These are phyloP conservation scores for Proliferodiscus dingleyae DNA, from an alignment of 2,329 filamentous ascomycete genomes.

Conservation along the genomic window DNA sequence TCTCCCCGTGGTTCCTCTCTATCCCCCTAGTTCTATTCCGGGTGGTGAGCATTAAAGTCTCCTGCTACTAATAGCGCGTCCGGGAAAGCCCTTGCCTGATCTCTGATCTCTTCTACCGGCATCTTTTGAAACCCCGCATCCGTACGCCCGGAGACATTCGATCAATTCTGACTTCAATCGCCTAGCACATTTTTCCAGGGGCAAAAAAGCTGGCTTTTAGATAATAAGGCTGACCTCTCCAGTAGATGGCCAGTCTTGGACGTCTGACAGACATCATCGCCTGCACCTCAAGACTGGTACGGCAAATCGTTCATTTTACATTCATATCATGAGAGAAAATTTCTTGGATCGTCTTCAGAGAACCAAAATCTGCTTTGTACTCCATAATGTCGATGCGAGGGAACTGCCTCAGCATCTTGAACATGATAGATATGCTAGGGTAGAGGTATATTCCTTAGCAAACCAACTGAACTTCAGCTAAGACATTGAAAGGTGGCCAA, in stretches of 20 bases:
- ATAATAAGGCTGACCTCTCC: conserved; percentile 34
- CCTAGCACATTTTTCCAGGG: conserved; percentile 36
- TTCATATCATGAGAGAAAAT: conserved; percentile 27
- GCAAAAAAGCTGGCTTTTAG: conserved; percentile 33
- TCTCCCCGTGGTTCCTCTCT: no score
- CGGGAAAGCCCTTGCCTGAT: no score
- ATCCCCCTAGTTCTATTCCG: no score
- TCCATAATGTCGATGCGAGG: conserved; percentile 30
- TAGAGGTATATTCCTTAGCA: no score
- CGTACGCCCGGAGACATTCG: conserved; percentile 28
- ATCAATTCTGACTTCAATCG: conserved; percentile 9
- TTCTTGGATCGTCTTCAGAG: conserved; percentile 30
- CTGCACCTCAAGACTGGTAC: conserved; percentile 34
- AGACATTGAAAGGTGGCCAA: no score
- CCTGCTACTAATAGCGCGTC: no score
- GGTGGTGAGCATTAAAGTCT: no score
- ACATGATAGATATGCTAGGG: no score
- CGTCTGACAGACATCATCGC: conserved; percentile 16
- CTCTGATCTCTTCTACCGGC: conserved; percentile 8
- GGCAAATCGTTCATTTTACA: conserved; percentile 35
- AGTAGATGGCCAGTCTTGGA: conserved; percentile 33
- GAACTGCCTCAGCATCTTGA: no score
- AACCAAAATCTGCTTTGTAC: conserved; percentile 24
- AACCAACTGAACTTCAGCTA: no score
- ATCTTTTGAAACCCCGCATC: conserved; percentile 36